Evolutionary conservation across 805 yeast species (phyloP).

Genomic region (Priceomyces castillae): DNA sequence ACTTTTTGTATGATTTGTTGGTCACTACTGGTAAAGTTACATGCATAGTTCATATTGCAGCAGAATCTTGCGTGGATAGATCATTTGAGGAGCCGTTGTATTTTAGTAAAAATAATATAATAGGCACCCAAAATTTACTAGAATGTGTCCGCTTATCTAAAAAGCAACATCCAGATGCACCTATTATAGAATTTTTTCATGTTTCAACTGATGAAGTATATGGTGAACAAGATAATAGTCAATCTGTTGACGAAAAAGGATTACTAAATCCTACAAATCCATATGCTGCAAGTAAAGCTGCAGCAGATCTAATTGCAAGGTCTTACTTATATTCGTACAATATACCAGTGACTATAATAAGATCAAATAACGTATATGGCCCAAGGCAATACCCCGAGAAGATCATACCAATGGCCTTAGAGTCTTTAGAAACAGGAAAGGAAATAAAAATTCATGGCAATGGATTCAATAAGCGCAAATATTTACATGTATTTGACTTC

Average conservation of each 20-base stretch:
- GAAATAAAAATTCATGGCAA: slow-evolving; percentile 46
- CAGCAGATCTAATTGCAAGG: slow-evolving; percentile 46
- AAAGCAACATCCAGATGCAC: slow-evolving; percentile 3
- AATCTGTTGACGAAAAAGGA: slow-evolving; percentile 31
- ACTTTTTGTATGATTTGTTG: slow-evolving; percentile 16
- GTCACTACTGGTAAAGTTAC: slow-evolving; percentile 18
- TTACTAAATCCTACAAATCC: slow-evolving; percentile 53
- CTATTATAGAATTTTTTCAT: slow-evolving; percentile 32
- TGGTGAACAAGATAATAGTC: slow-evolving; percentile 38
- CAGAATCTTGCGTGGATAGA: slow-evolving; percentile 54
- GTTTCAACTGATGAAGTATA: slow-evolving; percentile 61
- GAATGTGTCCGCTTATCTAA: slow-evolving; percentile 33
- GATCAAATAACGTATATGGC: slow-evolving; percentile 55
- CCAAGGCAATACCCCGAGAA: slow-evolving; percentile 55
- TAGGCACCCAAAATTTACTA: slow-evolving; percentile 47
- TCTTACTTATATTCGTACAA: slow-evolving; percentile 44
- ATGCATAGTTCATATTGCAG: slow-evolving; percentile 50
- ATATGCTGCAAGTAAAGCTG: slow-evolving; percentile 56
- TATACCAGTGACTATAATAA: slow-evolving; percentile 39
- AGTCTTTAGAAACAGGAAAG: slow-evolving; percentile 19
- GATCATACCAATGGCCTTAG: slow-evolving; percentile 36
- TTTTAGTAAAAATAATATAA: slow-evolving; percentile 45
- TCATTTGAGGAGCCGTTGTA: slow-evolving; percentile 44
- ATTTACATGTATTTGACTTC: slow-evolving; percentile 45
- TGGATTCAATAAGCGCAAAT: slow-evolving; percentile 44